Conservation (phyloP, 306 rosid genomes). For the Abrus precatorius region DNA sequence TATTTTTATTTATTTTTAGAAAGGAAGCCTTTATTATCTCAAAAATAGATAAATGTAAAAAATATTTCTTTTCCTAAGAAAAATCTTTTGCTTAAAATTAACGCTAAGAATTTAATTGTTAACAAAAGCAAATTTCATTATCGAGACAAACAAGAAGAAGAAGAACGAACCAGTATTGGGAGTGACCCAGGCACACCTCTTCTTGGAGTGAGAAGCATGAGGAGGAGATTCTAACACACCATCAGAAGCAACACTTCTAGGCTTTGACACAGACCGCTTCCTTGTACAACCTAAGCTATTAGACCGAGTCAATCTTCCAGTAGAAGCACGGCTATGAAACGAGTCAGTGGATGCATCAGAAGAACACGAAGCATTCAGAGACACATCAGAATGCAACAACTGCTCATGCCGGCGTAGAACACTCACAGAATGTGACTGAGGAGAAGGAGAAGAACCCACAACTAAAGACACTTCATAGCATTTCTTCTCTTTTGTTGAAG, state of each 20-base stretch:
- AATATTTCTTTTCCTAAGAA: too few relatives aligned
- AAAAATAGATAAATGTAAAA: too few relatives aligned
- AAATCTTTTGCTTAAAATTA: too few relatives aligned
- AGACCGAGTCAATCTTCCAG: constrained; percentile 75
- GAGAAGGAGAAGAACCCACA: constrained; percentile 64
- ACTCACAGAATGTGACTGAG: constrained; percentile 61
- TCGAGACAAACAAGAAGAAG: background rate
- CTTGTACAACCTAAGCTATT: constrained; percentile 67
- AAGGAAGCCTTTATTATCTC: too few relatives aligned
- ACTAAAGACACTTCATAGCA: constrained; percentile 50
- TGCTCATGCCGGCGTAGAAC: constrained; percentile 81
- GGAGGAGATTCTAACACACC: constrained; percentile 69
- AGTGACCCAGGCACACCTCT: constrained; percentile 85
- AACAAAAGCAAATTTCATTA: too few relatives aligned
- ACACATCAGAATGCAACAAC: constrained; percentile 68
- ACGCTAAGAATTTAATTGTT: too few relatives aligned
- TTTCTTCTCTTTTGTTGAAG: constrained; percentile 64
- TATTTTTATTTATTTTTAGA: too few relatives aligned
- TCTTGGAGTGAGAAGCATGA: constrained; percentile 61
- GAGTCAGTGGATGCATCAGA: constrained; percentile 91
- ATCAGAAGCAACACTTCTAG: constrained; percentile 82
- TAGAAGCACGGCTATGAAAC: constrained; percentile 79
- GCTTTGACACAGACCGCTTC: constrained; percentile 66
- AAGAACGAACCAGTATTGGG: constrained; percentile 74
- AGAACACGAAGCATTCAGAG: constrained; percentile 82